Evolutionary conservation across 176 grass and related monocot genomes (phyloP).

Genomic region (Lolium perenne): DNA sequence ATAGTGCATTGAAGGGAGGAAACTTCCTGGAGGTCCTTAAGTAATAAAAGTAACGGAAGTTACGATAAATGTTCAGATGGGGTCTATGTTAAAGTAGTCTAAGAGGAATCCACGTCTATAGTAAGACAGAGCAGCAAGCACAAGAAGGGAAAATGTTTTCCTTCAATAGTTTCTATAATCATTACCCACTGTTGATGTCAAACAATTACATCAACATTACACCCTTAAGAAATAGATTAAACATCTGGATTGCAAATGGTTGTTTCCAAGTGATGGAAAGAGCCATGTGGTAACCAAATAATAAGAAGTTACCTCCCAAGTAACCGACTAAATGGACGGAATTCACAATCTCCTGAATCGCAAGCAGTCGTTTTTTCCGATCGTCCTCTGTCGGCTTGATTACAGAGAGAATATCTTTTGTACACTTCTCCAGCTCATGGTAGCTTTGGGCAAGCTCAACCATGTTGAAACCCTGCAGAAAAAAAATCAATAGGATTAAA

Average conservation of each 20-base stretch:
- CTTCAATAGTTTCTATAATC: background rate
- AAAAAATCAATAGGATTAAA: background rate
- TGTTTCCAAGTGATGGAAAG: background rate
- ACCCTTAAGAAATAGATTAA: background rate
- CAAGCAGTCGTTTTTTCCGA: conserved; percentile 35
- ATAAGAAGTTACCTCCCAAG: conserved; percentile 50
- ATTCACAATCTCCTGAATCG: conserved; percentile 58
- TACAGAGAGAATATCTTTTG: conserved; percentile 64
- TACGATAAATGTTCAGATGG: background rate
- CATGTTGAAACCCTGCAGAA: conserved; percentile 39
- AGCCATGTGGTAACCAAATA: background rate
- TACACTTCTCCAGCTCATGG: conserved; percentile 47
- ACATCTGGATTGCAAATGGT: background rate
- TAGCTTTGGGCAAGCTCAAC: background rate
- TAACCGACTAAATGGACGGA: conserved; percentile 43
- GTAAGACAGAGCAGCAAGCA: conserved; percentile 18
- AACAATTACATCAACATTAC: background rate
- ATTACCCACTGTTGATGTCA: background rate
- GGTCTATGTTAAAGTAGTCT: background rate
- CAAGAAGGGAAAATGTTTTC: background rate
- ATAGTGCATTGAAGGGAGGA: background rate
- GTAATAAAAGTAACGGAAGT: conserved; percentile 7
- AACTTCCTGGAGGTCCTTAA: background rate
- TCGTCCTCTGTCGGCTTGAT: conserved; percentile 74
- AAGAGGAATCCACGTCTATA: background rate